Conservation (phyloP, 441 rosid genomes). For the Biscutella laevigata region DNA sequence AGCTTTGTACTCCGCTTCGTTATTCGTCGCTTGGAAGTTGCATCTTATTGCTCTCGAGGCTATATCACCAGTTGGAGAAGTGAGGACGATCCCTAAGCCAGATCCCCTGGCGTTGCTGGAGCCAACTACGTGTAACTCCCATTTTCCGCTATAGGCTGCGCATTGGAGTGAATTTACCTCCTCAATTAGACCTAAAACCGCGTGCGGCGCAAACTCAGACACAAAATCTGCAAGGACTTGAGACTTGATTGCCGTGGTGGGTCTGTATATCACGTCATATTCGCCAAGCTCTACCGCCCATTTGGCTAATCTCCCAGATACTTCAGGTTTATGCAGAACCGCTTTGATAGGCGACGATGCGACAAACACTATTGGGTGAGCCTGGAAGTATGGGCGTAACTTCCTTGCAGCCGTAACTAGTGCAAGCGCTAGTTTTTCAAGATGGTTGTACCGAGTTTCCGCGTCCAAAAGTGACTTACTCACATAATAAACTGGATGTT, state of each 20-base stretch:
- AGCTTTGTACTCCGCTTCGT: background rate
- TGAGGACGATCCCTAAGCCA: background rate
- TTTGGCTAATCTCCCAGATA: background rate
- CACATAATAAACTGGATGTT: background rate
- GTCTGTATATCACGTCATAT: background rate
- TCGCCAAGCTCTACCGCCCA: background rate
- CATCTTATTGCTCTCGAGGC: background rate
- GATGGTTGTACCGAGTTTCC: background rate
- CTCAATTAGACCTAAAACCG: rapidly evolving
- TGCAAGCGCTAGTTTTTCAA: background rate
- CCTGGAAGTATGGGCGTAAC: background rate
- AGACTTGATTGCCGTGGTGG: background rate
- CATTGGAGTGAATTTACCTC: background rate
- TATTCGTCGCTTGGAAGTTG: background rate
- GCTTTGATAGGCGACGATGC: background rate
- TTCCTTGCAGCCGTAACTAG: background rate
- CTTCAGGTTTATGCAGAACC: background rate
- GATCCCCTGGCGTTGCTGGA: background rate
- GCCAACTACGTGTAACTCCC: background rate
- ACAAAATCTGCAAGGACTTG: background rate
- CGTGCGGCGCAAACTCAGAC: background rate
- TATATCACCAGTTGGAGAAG: background rate
- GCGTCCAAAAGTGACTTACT: background rate
- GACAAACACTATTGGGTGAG: background rate
- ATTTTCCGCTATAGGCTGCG: background rate